Evolutionary conservation across 2,329 filamentous ascomycete species (phyloP), one percentile per base, ranked within the genome.

Genomic region (Teratosphaeria gauchensis): DNA sequence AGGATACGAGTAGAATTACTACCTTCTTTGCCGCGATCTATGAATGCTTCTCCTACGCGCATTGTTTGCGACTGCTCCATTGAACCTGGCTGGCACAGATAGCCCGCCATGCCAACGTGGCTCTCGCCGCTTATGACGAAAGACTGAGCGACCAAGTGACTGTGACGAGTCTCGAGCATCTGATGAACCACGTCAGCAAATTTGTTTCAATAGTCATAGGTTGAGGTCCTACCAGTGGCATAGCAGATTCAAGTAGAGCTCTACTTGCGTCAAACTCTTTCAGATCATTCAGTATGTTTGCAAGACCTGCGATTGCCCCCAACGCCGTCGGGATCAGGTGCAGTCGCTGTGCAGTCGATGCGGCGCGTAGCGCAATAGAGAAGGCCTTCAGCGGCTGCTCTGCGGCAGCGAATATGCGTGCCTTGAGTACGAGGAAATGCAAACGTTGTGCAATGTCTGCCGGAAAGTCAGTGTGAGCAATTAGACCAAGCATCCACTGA

Each of bases 81-180:
- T 32, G 35, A 65, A 55, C 62, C 67, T 51, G 60, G 60, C 60
- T 66, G 64, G 77, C 67, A 71, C 73, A 61, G 61, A 65, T 76
- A 68, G 38, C 89, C 87, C 0, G 89, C 90, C 61, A 89, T 74
- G 0, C 91, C 91, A 77, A 95, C 88, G 65, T 86, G 83, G 0
- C 89, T 86, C 69, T 96, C 90, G 0, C 84, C 88, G 2, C 95
- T 80, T 24, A 84, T 73, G 1, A 82, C 82, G 71, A 92, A 92
- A 19, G 90, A 79, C 24, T 78, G 79, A 0, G 85, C 90, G 0
- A 81, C 79, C 14, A 90, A 76, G 53, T 77, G 78, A 1, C 80
- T 76, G 53, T 87, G 83, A 56, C 85, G 83, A 55, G 83, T 84
- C 72, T 95, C 90, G 1, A 95, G 77, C 5, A 74, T 72, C 72